Conservation (phyloP, 768 basidiomycete species). For the Tulasnella calospora region DNA sequence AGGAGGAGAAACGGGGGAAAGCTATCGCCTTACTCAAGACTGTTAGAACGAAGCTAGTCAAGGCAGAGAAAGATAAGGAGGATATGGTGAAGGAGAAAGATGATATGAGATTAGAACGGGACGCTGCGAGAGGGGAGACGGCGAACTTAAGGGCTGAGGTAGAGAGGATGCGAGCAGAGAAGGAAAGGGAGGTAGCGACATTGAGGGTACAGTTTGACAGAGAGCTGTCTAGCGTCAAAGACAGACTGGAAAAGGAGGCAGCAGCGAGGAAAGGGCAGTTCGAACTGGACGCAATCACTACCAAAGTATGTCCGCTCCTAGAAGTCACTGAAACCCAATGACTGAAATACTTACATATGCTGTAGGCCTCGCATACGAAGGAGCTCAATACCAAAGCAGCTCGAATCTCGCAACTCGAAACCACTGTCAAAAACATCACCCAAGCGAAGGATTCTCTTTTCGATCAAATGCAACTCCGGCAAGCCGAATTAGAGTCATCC, state of each 20-base stretch:
- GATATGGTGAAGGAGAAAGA: slow-evolving; percentile 60
- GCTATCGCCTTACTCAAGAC: slow-evolving; percentile 90
- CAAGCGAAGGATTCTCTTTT: slow-evolving; percentile 76
- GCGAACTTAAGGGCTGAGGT: slow-evolving; percentile 55
- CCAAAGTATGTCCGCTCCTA: slow-evolving; percentile 52
- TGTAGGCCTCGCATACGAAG: slow-evolving; percentile 61
- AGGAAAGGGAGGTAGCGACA: slow-evolving; percentile 38
- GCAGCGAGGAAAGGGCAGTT: slow-evolving; percentile 59
- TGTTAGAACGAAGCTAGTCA: slow-evolving; percentile 94
- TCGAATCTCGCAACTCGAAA: slow-evolving; percentile 65
- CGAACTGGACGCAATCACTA: slow-evolving; percentile 67
- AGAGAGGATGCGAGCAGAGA: slow-evolving; percentile 37
- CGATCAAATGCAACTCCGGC: slow-evolving; percentile 78
- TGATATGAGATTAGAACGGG: slow-evolving; percentile 45
- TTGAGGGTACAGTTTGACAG: slow-evolving; percentile 67
- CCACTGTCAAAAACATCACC: slow-evolving; percentile 60
- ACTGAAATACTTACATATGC: background rate
- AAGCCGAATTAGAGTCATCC: slow-evolving; percentile 84
- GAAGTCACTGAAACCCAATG: background rate
- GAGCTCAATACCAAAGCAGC: slow-evolving; percentile 57
- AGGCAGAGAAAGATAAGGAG: slow-evolving; percentile 89
- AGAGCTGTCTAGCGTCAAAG: slow-evolving; percentile 56
- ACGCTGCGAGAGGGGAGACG: slow-evolving; percentile 45
- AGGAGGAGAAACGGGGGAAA: slow-evolving; percentile 95
- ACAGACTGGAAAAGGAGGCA: slow-evolving; percentile 71